A percentile compares a stretch with the other conserved stretches of the same genome.
These are phyloP conservation scores for Abortiporus biennis DNA, from an alignment of 1,284 basidiomycete species.

Conservation along the genomic window DNA sequence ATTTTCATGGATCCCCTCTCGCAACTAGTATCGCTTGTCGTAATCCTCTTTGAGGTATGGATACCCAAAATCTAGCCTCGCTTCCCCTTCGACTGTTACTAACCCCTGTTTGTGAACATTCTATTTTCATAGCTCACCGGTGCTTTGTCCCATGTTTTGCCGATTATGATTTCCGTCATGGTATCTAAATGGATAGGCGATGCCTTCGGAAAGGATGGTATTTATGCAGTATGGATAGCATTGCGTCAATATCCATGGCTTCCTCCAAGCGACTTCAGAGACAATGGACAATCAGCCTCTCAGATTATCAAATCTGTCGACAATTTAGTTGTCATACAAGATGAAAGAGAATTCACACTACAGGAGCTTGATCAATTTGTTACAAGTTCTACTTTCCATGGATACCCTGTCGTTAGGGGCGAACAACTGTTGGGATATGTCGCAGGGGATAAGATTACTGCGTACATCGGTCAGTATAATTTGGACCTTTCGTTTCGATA, in stretches of 20 bases:
- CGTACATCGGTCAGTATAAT: slow-evolving; percentile 41
- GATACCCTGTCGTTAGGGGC: slow-evolving; percentile 54
- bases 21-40: slow-evolving; percentile 58
- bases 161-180: slow-evolving; percentile 76
- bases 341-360: slow-evolving; percentile 39
- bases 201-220: slow-evolving; percentile 66
- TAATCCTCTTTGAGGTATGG: slow-evolving; percentile 65
- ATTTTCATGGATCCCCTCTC: background rate
- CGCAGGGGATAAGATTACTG: slow-evolving; percentile 44
- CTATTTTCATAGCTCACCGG: slow-evolving; percentile 52
- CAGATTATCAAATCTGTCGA: slow-evolving; percentile 55
- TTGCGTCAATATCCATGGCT: slow-evolving; percentile 72
- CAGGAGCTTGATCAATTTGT: slow-evolving; percentile 45
- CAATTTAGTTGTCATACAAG: slow-evolving; percentile 44
- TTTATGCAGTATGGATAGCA: slow-evolving; percentile 70
- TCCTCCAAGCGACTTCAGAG: slow-evolving; percentile 62
- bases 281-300: slow-evolving; percentile 56
- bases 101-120: slow-evolving; percentile 1
- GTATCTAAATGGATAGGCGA: slow-evolving; percentile 73
- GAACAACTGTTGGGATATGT: slow-evolving; percentile 54
- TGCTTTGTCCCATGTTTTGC: slow-evolving; percentile 70
- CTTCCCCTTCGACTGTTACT: background rate
- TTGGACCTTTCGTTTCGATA: slow-evolving; percentile 3
- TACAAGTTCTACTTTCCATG: slow-evolving; percentile 41
- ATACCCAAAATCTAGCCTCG: slow-evolving; percentile 3